A percentile compares a stretch with the other conserved stretches of the same genome.
Evolutionary conservation across 208 protist genomes (phyloP).

Genomic region (Crithidia expoeki): DNA sequence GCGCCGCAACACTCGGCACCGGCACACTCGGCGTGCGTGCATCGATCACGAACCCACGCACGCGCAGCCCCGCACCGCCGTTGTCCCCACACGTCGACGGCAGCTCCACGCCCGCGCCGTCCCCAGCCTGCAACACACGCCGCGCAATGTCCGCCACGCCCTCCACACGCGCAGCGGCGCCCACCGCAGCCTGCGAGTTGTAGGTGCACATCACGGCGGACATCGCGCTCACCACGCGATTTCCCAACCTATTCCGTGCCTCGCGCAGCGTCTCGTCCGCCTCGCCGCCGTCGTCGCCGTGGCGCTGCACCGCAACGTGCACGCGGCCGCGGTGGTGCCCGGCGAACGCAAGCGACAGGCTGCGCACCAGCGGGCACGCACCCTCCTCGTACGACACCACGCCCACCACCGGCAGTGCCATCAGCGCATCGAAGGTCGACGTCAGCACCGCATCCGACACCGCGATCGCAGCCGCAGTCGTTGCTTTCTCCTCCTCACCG

Average conservation of each 20-base stretch:
- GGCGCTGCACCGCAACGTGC: constrained; percentile 12
- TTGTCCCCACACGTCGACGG: constrained; percentile 22
- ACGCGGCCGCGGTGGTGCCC: constrained; percentile 40
- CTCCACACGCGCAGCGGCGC: neutral
- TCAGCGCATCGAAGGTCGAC: constrained; percentile 35
- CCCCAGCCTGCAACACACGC: neutral
- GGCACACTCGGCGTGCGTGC: constrained; percentile 29
- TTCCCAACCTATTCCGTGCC: constrained; percentile 21
- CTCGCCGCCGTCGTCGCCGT: constrained; percentile 20
- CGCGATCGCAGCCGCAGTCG: neutral
- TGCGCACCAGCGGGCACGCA: constrained; percentile 55
- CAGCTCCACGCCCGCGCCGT: constrained; percentile 18
- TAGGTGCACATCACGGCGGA: constrained; percentile 37
- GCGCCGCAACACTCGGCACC: neutral
- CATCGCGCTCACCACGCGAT: constrained; percentile 29
- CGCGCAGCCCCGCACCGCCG: constrained; percentile 22
- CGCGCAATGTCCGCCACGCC: constrained; percentile 6
- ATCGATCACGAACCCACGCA: constrained; percentile 43
- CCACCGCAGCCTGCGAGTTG: neutral
- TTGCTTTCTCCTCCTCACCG: constrained; percentile 16
- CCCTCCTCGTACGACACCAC: constrained; percentile 46
- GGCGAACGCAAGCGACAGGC: constrained; percentile 47
- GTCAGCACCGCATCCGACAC: constrained; percentile 3
- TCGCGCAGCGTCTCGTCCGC: constrained; percentile 19
- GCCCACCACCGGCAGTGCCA: constrained; percentile 54